Conservation (phyloP, 257 asterid genomes). For the Petrea volubilis region DNA sequence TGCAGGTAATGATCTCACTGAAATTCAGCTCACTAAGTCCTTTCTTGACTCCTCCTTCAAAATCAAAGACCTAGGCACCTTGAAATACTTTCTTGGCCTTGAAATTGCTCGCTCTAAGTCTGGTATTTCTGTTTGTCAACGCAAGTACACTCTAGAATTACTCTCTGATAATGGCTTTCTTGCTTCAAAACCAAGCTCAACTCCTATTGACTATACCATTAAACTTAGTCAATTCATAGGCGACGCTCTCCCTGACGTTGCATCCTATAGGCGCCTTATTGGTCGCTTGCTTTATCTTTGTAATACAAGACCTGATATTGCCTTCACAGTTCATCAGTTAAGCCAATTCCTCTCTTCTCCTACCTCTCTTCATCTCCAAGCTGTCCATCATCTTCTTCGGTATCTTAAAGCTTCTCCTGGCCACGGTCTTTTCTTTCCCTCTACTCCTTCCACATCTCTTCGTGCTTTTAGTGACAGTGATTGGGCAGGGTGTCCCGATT, state of each 20-base stretch:
- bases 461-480: too few relatives aligned
- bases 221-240: not conserved
- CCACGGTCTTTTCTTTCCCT: too few relatives aligned
- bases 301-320: too few relatives aligned
- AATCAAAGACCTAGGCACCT: not conserved
- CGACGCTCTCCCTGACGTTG: not conserved
- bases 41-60: not conserved
- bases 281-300: not conserved
- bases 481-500: too few relatives aligned
- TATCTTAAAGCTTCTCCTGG: too few relatives aligned
- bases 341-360: too few relatives aligned
- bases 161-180: not conserved
- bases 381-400: too few relatives aligned
- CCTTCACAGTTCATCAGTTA: too few relatives aligned
- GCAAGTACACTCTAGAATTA: not conserved
- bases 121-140: not conserved
- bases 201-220: not conserved
- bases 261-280: not conserved
- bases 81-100: not conserved
- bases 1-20: not conserved
- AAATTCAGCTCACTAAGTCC: too few relatives aligned
- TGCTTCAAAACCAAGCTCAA: not conserved
- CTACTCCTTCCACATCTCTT: too few relatives aligned
- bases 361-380: too few relatives aligned
- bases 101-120: not conserved